A percentile compares a stretch with the other conserved stretches of the same genome.
phyloP scores from a whole-genome alignment of 495 filamentous ascomycete species.

The Lophiostoma macrostomum region DNA sequence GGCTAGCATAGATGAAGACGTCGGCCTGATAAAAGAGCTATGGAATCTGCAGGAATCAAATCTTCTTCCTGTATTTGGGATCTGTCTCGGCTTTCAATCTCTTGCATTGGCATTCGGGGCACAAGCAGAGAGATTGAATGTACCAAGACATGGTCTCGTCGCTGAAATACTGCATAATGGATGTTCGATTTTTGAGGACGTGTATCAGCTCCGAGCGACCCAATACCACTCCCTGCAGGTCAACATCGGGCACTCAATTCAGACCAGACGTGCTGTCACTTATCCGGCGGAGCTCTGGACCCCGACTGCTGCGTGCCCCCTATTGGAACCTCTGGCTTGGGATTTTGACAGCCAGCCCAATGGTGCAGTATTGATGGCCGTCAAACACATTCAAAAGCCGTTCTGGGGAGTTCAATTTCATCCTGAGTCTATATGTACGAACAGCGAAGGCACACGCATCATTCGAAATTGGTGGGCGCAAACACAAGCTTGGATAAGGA shows the following conservation, averaged over 20 bases:
- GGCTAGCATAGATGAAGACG: slow-evolving; percentile 56
- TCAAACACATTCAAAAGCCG: slow-evolving; percentile 65
- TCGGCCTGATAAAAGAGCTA: slow-evolving; percentile 74
- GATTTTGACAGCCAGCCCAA: slow-evolving; percentile 45
- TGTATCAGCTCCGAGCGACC: slow-evolving; percentile 64
- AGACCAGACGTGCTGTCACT: slow-evolving; percentile 27
- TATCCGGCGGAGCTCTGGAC: slow-evolving; percentile 35
- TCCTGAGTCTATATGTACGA: slow-evolving; percentile 89
- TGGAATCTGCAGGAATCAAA: slow-evolving; percentile 63
- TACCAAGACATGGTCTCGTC: slow-evolving; percentile 80
- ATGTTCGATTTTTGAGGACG: slow-evolving; percentile 52
- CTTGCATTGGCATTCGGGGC: slow-evolving; percentile 67
- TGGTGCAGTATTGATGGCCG: slow-evolving; percentile 72
- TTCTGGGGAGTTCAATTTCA: slow-evolving; percentile 95
- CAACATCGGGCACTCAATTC: slow-evolving; percentile 46
- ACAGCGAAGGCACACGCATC: slow-evolving; percentile 60
- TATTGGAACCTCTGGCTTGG: slow-evolving; percentile 67
- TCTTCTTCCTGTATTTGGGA: slow-evolving; percentile 73
- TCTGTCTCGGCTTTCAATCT: slow-evolving; percentile 91
- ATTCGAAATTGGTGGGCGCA: slow-evolving; percentile 73
- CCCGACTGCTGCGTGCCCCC: slow-evolving; percentile 27
- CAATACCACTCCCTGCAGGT: slow-evolving; percentile 86
- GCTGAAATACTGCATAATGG: slow-evolving; percentile 55
- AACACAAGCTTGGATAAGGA: slow-evolving; percentile 51
- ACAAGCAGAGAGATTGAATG: slow-evolving; percentile 56